These are phyloP conservation scores for Phytophthora ohioensis DNA, from an alignment of 352 stramenopile species.

Conservation along the genomic window DNA sequence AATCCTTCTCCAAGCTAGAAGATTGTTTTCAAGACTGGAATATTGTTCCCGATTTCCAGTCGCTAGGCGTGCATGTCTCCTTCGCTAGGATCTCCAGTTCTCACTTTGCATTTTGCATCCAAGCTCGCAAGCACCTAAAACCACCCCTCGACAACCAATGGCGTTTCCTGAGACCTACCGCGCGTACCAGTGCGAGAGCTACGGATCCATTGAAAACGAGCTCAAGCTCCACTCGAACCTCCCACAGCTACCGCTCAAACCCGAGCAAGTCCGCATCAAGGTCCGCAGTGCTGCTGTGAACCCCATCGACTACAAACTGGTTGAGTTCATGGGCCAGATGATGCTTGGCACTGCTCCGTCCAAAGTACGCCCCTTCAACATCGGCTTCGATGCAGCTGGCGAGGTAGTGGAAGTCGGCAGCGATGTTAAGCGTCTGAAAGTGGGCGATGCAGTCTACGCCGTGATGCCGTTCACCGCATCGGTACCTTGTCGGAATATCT, in stretches of 20 bases:
- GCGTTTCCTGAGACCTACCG: conserved; percentile 24
- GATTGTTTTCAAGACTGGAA: too few relatives aligned
- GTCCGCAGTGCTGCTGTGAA: conserved; percentile 65
- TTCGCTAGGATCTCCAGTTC: too few relatives aligned
- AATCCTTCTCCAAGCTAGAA: too few relatives aligned
- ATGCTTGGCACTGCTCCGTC: conserved; percentile 34
- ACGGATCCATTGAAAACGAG: conserved; percentile 22
- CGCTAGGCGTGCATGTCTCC: too few relatives aligned
- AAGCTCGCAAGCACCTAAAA: too few relatives aligned
- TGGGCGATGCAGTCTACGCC: conserved; percentile 42
- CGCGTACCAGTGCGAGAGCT: conserved; percentile 41
- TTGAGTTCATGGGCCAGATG: conserved; percentile 29
- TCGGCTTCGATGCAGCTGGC: conserved; percentile 49
- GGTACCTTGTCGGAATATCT: too few relatives aligned
- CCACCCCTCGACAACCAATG: conserved; percentile 1
- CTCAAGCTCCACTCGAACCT: conserved; percentile 30
- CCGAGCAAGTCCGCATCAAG: conserved; percentile 59
- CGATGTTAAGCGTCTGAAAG: conserved; percentile 31
- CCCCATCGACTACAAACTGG: conserved; percentile 65
- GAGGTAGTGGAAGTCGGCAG: conserved; percentile 41
- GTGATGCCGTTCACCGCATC: too few relatives aligned
- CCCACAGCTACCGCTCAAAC: conserved; percentile 6
- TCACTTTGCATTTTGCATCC: too few relatives aligned
- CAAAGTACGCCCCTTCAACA: conserved; percentile 29
- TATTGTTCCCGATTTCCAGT: too few relatives aligned